phyloP scores from a whole-genome alignment of 2,329 filamentous ascomycete genomes.

The Talaromyces marneffei region DNA sequence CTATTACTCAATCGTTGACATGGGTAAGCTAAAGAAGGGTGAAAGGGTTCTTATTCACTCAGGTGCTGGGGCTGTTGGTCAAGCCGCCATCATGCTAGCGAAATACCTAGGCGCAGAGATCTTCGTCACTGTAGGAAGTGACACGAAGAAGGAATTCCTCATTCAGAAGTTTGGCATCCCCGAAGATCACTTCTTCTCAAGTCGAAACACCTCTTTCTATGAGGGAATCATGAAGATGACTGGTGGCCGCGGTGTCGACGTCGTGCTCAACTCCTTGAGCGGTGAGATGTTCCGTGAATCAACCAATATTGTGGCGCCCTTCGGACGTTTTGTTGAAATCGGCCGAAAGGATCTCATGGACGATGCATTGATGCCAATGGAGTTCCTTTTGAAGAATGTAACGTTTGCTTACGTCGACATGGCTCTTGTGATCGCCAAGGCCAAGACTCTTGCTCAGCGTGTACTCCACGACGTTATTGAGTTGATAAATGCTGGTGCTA shows the following conservation, averaged over 20 bases:
- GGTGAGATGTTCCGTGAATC: not conserved
- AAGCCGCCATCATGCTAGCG: constrained; percentile 22
- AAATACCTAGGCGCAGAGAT: constrained; percentile 17
- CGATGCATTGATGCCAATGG: not conserved
- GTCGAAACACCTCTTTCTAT: constrained; percentile 10
- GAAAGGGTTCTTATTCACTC: constrained; percentile 20
- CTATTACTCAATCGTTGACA: constrained; percentile 12
- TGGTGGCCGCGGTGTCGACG: constrained; percentile 23
- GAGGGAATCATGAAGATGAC: constrained; percentile 15
- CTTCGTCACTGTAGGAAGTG: constrained; percentile 16
- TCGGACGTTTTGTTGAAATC: not conserved
- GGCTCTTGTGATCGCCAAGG: not conserved
- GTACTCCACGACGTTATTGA: not conserved
- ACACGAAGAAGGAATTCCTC: constrained; percentile 15
- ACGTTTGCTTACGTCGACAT: not conserved
- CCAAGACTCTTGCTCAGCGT: not conserved
- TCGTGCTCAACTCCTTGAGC: not conserved
- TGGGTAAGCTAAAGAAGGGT: constrained; percentile 19
- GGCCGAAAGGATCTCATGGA: not conserved
- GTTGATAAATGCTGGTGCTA: not conserved
- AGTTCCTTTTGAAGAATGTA: not conserved
- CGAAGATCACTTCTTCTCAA: constrained; percentile 13
- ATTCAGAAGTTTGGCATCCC: constrained; percentile 13
- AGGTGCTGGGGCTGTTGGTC: constrained; percentile 17
- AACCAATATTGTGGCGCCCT: not conserved